phyloP scores from a whole-genome alignment of 129 eudicot species.

The Flaveria ramosissima region DNA sequence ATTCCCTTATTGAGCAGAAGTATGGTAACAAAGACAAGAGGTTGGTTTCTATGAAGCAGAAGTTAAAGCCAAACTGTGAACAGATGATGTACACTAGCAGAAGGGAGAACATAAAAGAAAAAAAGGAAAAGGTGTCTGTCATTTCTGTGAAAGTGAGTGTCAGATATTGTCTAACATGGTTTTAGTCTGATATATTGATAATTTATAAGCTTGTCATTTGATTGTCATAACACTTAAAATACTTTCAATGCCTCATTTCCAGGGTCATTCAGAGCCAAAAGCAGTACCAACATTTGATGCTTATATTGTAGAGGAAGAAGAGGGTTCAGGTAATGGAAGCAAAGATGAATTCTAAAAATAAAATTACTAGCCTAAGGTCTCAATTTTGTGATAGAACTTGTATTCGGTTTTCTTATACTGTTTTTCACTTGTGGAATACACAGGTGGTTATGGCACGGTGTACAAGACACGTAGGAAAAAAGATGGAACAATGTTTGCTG shows the following conservation, averaged over 20 bases:
- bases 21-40: slow-evolving; percentile 42
- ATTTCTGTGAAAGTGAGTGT: slow-evolving; percentile 42
- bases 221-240: slow-evolving; percentile 6
- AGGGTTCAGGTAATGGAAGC: slow-evolving; percentile 83
- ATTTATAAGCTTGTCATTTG: slow-evolving; percentile 13
- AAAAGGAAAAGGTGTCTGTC: slow-evolving; percentile 34
- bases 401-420: neutral
- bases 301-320: slow-evolving; percentile 76
- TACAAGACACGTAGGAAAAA: slow-evolving; percentile 77
- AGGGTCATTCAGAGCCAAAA: slow-evolving; percentile 57
- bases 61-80: slow-evolving; percentile 33
- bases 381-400: neutral
- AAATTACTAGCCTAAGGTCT: slow-evolving; percentile 1
- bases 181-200: slow-evolving; percentile 18
- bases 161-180: slow-evolving; percentile 15
- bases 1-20: slow-evolving; percentile 34
- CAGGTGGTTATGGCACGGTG: slow-evolving; percentile 99
- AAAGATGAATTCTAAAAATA: neutral
- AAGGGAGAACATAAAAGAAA: slow-evolving; percentile 41
- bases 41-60: slow-evolving; percentile 41
- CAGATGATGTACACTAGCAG: slow-evolving; percentile 30
- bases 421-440: slow-evolving; percentile 17
- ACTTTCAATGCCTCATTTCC: slow-evolving; percentile 33
- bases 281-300: slow-evolving; percentile 67
- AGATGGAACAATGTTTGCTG: slow-evolving; percentile 87